Conservation (phyloP, 1,139 yeast species). For the Scheffersomyces stambukii region DNA sequence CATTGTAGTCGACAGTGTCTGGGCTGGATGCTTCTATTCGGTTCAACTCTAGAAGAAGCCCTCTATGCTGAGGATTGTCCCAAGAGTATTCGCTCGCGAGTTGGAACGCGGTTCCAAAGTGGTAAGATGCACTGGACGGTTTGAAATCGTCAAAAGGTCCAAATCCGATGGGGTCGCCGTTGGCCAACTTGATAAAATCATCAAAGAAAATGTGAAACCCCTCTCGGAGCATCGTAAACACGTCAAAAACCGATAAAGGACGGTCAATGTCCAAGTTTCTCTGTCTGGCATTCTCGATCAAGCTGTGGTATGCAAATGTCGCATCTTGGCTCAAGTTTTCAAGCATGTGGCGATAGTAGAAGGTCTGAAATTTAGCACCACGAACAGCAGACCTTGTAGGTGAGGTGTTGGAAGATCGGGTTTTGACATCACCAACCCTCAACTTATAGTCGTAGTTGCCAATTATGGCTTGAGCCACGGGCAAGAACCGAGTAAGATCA, state of each 20-base stretch:
- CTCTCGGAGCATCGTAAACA: conserved; percentile 32
- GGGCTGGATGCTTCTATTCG: too few species aligned
- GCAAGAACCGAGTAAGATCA: conserved; percentile 21
- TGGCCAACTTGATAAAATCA: conserved; percentile 45
- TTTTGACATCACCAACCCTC: conserved; percentile 53
- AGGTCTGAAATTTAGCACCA: conserved; percentile 53
- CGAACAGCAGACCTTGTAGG: conserved; percentile 50
- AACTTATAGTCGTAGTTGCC: conserved; percentile 18
- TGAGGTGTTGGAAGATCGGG: conserved; percentile 37
- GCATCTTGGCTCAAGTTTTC: conserved; percentile 25
- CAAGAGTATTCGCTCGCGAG: conserved; percentile 4
- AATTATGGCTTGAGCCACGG: conserved; percentile 11
- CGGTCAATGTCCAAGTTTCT: conserved; percentile 46
- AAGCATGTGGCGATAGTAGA: conserved; percentile 48
- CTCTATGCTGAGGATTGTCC: conserved; percentile 4
- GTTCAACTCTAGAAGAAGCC: conserved; percentile 8
- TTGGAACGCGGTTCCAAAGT: conserved; percentile 8
- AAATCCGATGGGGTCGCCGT: conserved; percentile 44
- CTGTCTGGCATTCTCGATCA: conserved; percentile 41
- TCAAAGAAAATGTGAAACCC: conserved; percentile 27
- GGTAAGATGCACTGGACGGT: background rate
- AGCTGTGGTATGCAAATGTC: conserved; percentile 24
- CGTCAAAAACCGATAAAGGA: conserved; percentile 39
- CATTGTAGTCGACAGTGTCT: conserved; percentile 12
- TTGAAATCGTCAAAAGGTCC: conserved; percentile 29